phyloP scores from a whole-genome alignment of 2,329 filamentous ascomycete species.

The Elsinoe necatrix region DNA sequence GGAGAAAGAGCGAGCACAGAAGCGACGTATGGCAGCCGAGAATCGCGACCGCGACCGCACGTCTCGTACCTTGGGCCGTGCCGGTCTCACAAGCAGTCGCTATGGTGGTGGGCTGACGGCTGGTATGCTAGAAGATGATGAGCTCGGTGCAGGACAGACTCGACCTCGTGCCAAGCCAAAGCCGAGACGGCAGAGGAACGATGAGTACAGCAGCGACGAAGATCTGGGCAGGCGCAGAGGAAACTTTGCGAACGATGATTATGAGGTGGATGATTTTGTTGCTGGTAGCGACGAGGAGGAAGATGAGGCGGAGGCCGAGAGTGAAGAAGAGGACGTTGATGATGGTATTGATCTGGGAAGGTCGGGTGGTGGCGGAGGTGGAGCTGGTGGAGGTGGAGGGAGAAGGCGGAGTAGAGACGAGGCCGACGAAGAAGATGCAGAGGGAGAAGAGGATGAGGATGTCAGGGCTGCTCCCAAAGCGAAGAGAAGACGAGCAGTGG shows the following conservation, averaged over 20 bases:
- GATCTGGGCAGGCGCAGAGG: slow-evolving; percentile 62
- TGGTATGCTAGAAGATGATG: slow-evolving; percentile 60
- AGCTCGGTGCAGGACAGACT: slow-evolving; percentile 30
- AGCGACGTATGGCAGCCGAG: slow-evolving; percentile 59
- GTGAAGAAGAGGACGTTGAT: slow-evolving; percentile 38
- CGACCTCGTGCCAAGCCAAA: slow-evolving; percentile 20
- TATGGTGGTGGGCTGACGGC: slow-evolving; percentile 53
- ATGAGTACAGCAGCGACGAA: slow-evolving; percentile 61
- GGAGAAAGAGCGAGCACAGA: slow-evolving; percentile 58
- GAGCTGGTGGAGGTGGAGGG: background rate
- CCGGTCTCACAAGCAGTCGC: slow-evolving; percentile 39
- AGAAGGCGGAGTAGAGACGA: slow-evolving; percentile 24
- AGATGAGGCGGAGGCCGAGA: slow-evolving; percentile 50
- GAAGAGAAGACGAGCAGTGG: slow-evolving; percentile 38
- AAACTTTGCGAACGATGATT: slow-evolving; percentile 59
- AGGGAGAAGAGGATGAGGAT: slow-evolving; percentile 26
- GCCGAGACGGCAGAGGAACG: slow-evolving; percentile 33
- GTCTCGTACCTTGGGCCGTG: slow-evolving; percentile 41
- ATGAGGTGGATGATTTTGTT: slow-evolving; percentile 71
- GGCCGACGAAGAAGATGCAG: slow-evolving; percentile 31
- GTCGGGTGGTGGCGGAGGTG: slow-evolving; percentile 17
- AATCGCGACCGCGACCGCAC: slow-evolving; percentile 54
- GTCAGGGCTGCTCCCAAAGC: slow-evolving; percentile 24
- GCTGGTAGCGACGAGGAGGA: slow-evolving; percentile 65
- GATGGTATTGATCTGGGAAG: slow-evolving; percentile 34